Base-by-base conservation (phyloP, 257 asterid species). In the Linderniella brevidens region DNA sequence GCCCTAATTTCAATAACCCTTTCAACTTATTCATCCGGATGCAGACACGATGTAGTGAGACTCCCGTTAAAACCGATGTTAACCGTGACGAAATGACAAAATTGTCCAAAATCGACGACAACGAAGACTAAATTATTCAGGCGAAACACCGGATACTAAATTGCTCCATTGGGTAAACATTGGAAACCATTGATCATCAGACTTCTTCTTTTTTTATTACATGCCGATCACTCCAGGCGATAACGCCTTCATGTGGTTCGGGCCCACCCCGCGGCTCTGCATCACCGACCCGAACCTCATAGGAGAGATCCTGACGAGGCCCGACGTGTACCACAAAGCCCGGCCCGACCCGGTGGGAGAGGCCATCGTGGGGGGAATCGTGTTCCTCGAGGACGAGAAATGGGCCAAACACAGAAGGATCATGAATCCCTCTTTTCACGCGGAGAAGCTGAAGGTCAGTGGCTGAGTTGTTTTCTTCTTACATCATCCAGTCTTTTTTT, bases 371-470 rank as follows among this genome's bases (percentile, higher is more conserved):
- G 66, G 69, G 39, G 73, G 73, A 3, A 40, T 67, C 3, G 16
- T 49, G 39, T 57, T 17, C 50, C 61, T 29, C 16, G 69, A 67
- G 10, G 60, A 16, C 17, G 60, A 67, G 0, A 54, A 50, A 59
- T 67, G 69, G 73, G 47, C 52, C 11, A 44, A 51, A 13, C 73
- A 55, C 9, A 49, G 73, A 41, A 58, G 50, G 9, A 67, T 67
- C 7, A 13, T 62, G 35, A 58, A 19, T 13, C 56, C 63, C 0
- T 61, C 69, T 32, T 62, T 62, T 41, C 69, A 49, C 11, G 5
- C 62, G 42, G 59, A 62, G 19, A 67, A 62, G 53, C 36, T 67
- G 36, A 67, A 56, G 53, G 70, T 63, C n/a, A n/a, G n/a, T n/a
- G n/a, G n/a, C n/a, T n/a, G n/a, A n/a, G n/a, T n/a, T n/a, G n/a